Percentiles rank a stretch among this genome's conserved stretches.
Conservation (phyloP, 73 alveolate genomes). For the Symbiodinium natans region DNA sequence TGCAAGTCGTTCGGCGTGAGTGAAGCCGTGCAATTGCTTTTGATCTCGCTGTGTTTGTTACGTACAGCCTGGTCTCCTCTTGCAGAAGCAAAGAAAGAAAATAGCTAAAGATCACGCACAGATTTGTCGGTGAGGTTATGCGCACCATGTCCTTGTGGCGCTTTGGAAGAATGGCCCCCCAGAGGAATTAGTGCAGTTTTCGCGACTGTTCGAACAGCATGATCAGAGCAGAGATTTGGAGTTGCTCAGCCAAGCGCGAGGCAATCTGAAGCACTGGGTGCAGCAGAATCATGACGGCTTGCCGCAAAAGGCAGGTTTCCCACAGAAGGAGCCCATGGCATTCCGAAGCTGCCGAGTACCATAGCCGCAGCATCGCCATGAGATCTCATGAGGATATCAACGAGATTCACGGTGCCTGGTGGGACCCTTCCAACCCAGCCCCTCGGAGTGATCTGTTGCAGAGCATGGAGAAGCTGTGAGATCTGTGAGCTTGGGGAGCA, state of each 20-base stretch:
- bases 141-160: conserved; percentile 11
- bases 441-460: not conserved
- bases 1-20: no score
- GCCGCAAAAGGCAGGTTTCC: conserved; percentile 82
- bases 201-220: not conserved
- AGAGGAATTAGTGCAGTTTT: not conserved
- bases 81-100: no score
- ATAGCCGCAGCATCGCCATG: not conserved
- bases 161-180: not conserved
- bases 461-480: not conserved
- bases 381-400: conserved; percentile 1
- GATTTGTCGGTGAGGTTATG: no score
- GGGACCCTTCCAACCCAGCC: conserved; percentile 86
- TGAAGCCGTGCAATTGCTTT: no score
- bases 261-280: conserved; percentile 90
- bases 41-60: no score
- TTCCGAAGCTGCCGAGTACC: not conserved
- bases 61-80: no score
- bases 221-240: not conserved
- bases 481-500: not conserved
- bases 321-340: conserved; percentile 4
- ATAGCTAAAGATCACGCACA: no score
- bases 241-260: not conserved
- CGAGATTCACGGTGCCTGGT: conserved; percentile 94
- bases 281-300: conserved; percentile 94